Base-by-base conservation (phyloP, 2,329 filamentous ascomycete species). In the Colletotrichum spaethianum region DNA sequence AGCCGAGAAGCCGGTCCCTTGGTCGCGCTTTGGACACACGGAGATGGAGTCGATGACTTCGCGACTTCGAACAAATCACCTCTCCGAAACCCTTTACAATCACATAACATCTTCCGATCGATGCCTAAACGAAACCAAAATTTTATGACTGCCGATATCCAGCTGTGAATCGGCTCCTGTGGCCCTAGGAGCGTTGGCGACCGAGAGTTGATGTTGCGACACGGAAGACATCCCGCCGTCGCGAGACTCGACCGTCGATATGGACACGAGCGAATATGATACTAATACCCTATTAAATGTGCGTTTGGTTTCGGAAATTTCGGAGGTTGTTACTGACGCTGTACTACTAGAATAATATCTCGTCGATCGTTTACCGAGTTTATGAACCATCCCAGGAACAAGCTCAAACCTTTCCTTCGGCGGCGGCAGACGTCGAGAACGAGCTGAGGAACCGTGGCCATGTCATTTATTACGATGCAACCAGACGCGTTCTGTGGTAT, bases 211-310 rank as follows among this genome's bases (percentile, higher is more conserved):
- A 75, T 75, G 73, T 74, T 63, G 72, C 72, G 59, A 63, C 61
- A 70, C 64, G 63, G 62, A 71, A 71, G 28, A 33, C 46, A 57
- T 73, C 62, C 67, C 48, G 67, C 60, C 36, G 62, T 67, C 28
- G 67, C 70, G 61, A 60, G 52, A 62, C 78, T 75, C 80, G 75
- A 78, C 80, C 76, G 81, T 78, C 87, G 88, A 87, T 79, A 91
- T 91, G 89, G 89, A 91, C 81, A 86, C 87, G 80, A 87, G 88
- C 75, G 89, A 91, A 82, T 90, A 90, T 81, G 88, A 90, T 78
- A 91, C 89, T 79, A 91, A 91, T 82, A 86, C 85, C 73, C 82
- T 91, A 77, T 82, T 89, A 77, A 85, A 90, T 83, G 89, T 91
- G 75, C 77, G 87, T 83, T 23, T 44, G n/a, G 38, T 2, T 20